phyloP scores from a whole-genome alignment of 176 grass and related monocot genomes.

The Carex pumila region DNA sequence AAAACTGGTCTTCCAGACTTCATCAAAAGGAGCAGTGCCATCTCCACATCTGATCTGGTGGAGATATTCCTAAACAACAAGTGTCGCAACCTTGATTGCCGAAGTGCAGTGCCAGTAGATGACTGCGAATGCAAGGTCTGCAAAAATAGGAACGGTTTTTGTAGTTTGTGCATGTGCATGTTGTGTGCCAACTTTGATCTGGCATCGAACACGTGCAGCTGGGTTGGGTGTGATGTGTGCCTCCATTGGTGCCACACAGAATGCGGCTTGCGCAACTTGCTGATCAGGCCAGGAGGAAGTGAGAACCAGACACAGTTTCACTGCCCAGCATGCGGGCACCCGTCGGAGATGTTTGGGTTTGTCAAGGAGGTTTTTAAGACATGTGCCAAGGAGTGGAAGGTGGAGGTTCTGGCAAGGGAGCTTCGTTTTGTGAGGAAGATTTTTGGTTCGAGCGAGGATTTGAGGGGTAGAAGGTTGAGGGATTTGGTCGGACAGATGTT shows the following conservation, averaged over 20 bases:
- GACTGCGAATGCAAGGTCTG: conserved; percentile 91
- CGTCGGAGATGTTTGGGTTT: conserved; percentile 98
- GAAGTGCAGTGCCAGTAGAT: conserved; percentile 54
- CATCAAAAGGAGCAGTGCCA: conserved; percentile 38
- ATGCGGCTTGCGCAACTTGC: conserved; percentile 54
- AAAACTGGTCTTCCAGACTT: conserved; percentile 67
- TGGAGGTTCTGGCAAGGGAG: conserved; percentile 59
- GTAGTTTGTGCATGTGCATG: conserved; percentile 83
- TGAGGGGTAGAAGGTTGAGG: conserved; percentile 49
- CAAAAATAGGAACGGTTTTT: conserved; percentile 55
- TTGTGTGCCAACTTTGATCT: conserved; percentile 79
- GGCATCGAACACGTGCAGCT: conserved; percentile 87
- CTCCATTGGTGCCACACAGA: conserved; percentile 98
- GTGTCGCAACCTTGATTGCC: conserved; percentile 74
- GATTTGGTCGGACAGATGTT: conserved; percentile 62
- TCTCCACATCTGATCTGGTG: conserved; percentile 62
- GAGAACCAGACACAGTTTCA: conserved; percentile 63
- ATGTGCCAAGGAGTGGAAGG: conserved; percentile 70
- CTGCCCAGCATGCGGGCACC: conserved; percentile 69
- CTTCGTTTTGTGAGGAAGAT: conserved; percentile 70
- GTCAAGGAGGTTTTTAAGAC: conserved; percentile 87
- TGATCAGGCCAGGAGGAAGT: conserved; percentile 54
- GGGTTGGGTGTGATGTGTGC: conserved; percentile 93
- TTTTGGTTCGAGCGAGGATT: conserved; percentile 65
- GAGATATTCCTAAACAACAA: conserved; percentile 80